Conservation (phyloP, 2,329 filamentous ascomycete genomes). For the Tothia fuscella region DNA sequence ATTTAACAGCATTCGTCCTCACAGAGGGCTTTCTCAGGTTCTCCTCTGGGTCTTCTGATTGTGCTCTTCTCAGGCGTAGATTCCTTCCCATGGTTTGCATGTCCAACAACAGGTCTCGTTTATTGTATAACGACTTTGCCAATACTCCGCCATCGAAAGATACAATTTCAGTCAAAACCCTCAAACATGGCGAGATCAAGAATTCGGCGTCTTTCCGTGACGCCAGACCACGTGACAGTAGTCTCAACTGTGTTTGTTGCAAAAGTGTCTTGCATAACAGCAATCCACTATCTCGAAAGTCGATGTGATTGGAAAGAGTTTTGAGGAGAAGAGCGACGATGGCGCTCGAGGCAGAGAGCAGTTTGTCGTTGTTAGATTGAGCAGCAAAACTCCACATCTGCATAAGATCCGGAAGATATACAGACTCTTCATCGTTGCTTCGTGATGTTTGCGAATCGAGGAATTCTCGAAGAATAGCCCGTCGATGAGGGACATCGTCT, state of each 20-base stretch:
- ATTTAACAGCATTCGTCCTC: constrained; percentile 69
- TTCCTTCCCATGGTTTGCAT: constrained; percentile 65
- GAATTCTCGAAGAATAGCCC: constrained; percentile 55
- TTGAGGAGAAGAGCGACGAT: constrained; percentile 72
- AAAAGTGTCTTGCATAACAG: constrained; percentile 72
- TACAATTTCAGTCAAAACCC: constrained; percentile 75
- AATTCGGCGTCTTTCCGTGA: constrained; percentile 75
- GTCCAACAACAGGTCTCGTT: constrained; percentile 62
- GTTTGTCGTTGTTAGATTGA: constrained; percentile 64
- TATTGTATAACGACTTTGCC: constrained; percentile 65
- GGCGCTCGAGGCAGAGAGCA: constrained; percentile 70
- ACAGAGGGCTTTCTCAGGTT: constrained; percentile 63
- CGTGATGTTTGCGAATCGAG: constrained; percentile 46
- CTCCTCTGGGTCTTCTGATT: constrained; percentile 35
- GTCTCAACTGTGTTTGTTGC: constrained; percentile 66
- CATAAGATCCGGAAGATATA: constrained; percentile 67
- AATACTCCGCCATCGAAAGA: constrained; percentile 74
- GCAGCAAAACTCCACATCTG: constrained; percentile 80
- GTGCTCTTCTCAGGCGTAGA: constrained; percentile 53
- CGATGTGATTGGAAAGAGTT: constrained; percentile 59
- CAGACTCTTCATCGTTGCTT: constrained; percentile 40
- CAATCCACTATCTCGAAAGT: constrained; percentile 63
- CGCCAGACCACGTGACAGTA: constrained; percentile 67
- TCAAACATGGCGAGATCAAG: constrained; percentile 76
- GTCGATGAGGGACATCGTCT: constrained; percentile 35